phyloP scores from a whole-genome alignment of 2,329 filamentous ascomycete species.

The Xylariaceae sp. region DNA sequence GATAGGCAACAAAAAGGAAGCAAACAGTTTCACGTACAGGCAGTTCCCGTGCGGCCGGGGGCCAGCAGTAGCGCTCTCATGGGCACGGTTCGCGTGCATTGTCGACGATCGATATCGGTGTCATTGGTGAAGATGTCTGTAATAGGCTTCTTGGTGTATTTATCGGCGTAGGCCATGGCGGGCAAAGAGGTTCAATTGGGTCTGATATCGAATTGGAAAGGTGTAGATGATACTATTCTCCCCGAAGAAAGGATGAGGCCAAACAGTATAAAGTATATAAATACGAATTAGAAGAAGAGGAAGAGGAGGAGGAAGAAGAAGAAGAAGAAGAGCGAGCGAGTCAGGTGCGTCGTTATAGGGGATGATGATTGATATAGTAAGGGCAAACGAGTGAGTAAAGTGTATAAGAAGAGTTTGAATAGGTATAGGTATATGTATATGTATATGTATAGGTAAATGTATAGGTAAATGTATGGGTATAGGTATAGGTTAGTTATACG shows the following conservation, averaged over 20 bases:
- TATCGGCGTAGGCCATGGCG: constrained; percentile 28
- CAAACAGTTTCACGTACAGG: constrained; percentile 45
- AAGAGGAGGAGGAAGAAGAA: no score
- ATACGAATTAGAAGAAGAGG: no score
- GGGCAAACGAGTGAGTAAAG: neutral
- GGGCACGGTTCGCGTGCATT: constrained; percentile 60
- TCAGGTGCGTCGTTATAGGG: no score
- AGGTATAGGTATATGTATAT: neutral
- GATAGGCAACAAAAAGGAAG: no score
- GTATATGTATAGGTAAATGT: constrained; percentile 4
- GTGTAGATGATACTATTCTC: no score
- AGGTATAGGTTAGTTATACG: no score
- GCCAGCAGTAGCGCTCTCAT: constrained; percentile 69
- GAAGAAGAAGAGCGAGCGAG: no score
- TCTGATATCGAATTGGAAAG: neutral
- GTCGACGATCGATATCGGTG: constrained; percentile 61
- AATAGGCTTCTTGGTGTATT: constrained; percentile 38
- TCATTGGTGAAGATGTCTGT: constrained; percentile 60
- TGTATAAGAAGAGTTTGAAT: neutral
- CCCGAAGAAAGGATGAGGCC: no score
- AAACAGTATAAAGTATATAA: no score
- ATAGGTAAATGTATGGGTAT: neutral
- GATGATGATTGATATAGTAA: neutral
- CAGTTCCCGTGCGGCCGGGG: constrained; percentile 64
- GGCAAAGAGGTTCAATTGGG: neutral